A percentile compares a stretch with the other conserved stretches of the same genome.
Conservation (phyloP, 2,329 filamentous ascomycete genomes). For the Rhinocladiella similis region DNA sequence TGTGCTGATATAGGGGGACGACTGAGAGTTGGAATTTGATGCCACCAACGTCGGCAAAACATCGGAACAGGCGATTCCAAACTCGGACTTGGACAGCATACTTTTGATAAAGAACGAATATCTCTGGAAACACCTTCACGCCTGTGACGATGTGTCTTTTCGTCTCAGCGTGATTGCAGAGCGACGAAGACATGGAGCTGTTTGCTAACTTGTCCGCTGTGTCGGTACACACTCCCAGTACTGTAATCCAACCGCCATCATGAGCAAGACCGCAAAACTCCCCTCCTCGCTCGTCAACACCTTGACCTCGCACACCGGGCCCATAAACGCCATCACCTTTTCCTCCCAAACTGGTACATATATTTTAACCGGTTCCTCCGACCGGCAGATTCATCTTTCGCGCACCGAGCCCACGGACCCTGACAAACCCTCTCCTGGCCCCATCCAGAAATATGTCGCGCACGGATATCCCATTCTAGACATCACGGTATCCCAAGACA, state of each 20-base stretch:
- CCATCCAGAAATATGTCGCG: conserved; percentile 84
- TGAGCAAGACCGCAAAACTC: conserved; percentile 32
- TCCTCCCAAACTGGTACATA: conserved; percentile 72
- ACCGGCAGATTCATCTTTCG: conserved; percentile 82
- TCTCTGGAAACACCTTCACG: no score
- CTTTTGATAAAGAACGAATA: no score
- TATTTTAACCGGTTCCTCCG: conserved; percentile 81
- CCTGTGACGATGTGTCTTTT: no score
- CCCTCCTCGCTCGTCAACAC: conserved; percentile 43
- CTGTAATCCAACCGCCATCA: neutral
- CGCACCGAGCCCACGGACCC: conserved; percentile 53
- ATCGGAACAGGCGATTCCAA: no score
- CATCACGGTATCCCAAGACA: conserved; percentile 70
- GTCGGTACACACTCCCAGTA: no score
- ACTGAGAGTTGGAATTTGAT: no score
- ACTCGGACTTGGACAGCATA: no score
- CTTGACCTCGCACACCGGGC: conserved; percentile 50
- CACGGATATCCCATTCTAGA: conserved; percentile 93
- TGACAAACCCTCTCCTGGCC: conserved; percentile 36
- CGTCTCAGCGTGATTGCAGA: no score
- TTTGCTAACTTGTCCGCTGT: no score
- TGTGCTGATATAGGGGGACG: no score
- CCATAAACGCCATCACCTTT: conserved; percentile 71
- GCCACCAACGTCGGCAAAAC: no score
- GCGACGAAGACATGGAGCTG: no score